Percentiles rank a stretch among this genome's conserved stretches.
Evolutionary conservation across 257 asterid species (phyloP).

Genomic region (Ocimum tenuiflorum): DNA sequence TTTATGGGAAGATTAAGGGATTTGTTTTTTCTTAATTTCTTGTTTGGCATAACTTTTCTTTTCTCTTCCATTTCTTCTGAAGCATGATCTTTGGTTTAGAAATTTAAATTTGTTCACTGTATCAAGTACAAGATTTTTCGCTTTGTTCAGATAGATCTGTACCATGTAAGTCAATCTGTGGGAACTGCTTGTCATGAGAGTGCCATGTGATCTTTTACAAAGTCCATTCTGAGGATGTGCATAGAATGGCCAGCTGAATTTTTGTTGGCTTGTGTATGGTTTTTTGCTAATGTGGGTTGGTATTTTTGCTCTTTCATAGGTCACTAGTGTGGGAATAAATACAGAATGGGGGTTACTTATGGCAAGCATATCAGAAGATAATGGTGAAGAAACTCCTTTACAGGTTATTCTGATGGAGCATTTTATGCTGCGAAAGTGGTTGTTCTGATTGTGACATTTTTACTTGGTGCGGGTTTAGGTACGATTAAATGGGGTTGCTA

Average conservation of each 20-base stretch:
- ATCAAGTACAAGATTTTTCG: neutral
- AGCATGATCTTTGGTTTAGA: neutral
- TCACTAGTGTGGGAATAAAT: conserved; percentile 77
- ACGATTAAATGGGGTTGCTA: conserved; percentile 89
- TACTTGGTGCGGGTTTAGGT: conserved; percentile 42
- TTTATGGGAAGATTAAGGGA: neutral
- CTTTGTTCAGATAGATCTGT: conserved; percentile 7
- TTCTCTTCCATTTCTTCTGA: neutral
- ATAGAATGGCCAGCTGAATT: neutral
- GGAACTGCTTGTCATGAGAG: conserved; percentile 4
- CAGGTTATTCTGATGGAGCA: conserved; percentile 47
- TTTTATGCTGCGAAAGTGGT: neutral
- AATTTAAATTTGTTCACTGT: neutral
- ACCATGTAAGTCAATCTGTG: conserved; percentile 2
- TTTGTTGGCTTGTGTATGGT: neutral
- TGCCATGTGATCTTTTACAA: neutral
- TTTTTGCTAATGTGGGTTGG: conserved; percentile 11
- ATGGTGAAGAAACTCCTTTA: conserved; percentile 94
- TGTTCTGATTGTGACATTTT: conserved; percentile 16
- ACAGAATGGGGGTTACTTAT: conserved; percentile 96
- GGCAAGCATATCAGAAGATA: conserved; percentile 97
- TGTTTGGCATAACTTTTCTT: neutral
- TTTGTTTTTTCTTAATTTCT: neutral
- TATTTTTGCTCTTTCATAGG: conserved; percentile 38
- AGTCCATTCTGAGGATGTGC: neutral